Conservation (phyloP, 192 early-diverging fungal genomes). For the Lobosporangium transversale region DNA sequence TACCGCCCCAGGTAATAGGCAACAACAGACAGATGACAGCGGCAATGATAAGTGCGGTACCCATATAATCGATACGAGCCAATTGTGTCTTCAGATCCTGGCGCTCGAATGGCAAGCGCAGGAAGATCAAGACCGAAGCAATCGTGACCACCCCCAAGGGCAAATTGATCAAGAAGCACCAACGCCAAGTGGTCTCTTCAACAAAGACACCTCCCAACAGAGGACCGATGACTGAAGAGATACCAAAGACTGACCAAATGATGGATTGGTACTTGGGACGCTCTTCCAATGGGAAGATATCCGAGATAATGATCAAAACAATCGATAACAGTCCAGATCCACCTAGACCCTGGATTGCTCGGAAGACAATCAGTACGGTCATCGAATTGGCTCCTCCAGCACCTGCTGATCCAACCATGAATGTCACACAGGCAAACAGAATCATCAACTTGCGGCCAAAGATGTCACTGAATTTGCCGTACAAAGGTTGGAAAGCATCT, state of each 20-base stretch:
- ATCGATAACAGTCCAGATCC: conserved; percentile 80
- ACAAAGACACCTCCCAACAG: conserved; percentile 88
- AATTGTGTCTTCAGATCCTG: conserved; percentile 69
- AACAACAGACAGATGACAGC: conserved; percentile 72
- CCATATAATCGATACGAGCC: conserved; percentile 73
- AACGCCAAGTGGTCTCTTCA: conserved; percentile 72
- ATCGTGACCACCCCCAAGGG: conserved; percentile 80
- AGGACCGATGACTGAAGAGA: conserved; percentile 84
- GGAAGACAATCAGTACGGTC: conserved; percentile 74
- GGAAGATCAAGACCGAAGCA: conserved; percentile 61
- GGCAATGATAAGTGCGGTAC: conserved; percentile 58
- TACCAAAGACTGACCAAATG: conserved; percentile 80
- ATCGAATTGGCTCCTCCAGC: conserved; percentile 80
- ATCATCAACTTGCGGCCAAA: conserved; percentile 89
- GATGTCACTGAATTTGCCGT: conserved; percentile 86
- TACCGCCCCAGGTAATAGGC: conserved; percentile 80
- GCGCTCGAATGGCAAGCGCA: conserved; percentile 65
- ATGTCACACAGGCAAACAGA: conserved; percentile 76
- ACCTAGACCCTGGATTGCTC: conserved; percentile 86
- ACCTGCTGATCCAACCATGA: conserved; percentile 83
- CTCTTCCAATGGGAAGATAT: conserved; percentile 85
- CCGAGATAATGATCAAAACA: conserved; percentile 86
- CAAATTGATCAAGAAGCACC: conserved; percentile 88
- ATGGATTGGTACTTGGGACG: conserved; percentile 91
- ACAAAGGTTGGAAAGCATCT: conserved; percentile 42